Evolutionary conservation across 2,329 filamentous ascomycete species (phyloP).

Genomic region (Calonectria hongkongensis): DNA sequence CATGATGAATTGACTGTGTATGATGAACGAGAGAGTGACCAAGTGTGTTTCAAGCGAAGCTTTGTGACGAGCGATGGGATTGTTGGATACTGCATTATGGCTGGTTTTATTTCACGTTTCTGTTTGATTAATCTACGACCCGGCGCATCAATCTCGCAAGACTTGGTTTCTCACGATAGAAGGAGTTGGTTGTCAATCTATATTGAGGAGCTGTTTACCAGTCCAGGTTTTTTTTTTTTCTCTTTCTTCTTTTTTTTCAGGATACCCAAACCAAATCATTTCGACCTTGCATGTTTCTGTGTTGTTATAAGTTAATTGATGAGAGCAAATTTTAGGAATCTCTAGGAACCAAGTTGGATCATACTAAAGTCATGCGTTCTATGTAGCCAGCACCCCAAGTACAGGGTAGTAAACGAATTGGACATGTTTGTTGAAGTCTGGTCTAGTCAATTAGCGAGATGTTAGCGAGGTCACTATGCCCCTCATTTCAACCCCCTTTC

Average conservation of each 20-base stretch:
- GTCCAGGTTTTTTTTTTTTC: not conserved
- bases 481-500: slow-evolving; percentile 23
- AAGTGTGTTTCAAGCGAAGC: not conserved
- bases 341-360: too few species aligned
- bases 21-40: not conserved
- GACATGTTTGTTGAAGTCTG: too few species aligned
- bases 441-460: slow-evolving; percentile 22
- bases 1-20: not conserved
- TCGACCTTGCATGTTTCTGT: not conserved
- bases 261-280: slow-evolving; percentile 3
- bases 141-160: slow-evolving; percentile 12
- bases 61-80: not conserved
- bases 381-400: not conserved
- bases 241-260: not conserved
- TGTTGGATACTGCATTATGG: not conserved
- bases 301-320: not conserved
- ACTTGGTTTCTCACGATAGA: slow-evolving; percentile 2
- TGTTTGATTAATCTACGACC: not conserved
- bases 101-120: not conserved
- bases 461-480: slow-evolving; percentile 19
- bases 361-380: not conserved
- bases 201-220: not conserved
- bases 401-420: not conserved
- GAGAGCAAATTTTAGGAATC: too few species aligned
- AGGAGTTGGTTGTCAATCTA: not conserved